Base-by-base conservation (phyloP, 1,284 basidiomycete species). In the Pseudozyma sp. region DNA sequence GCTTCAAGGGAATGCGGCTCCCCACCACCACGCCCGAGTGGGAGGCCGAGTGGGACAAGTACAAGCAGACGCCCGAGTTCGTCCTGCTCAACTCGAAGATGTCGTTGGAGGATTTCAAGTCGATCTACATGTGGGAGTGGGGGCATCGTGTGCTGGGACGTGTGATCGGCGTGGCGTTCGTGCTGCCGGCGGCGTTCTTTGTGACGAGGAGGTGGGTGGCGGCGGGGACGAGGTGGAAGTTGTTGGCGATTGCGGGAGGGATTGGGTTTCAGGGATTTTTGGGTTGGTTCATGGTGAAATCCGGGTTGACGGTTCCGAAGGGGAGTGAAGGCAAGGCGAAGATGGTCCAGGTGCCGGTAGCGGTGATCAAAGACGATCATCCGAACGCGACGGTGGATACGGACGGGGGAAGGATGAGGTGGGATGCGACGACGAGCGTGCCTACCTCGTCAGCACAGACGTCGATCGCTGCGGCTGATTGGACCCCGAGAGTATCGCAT, bases 281-380 rank as follows among this genome's bases (percentile, higher is more conserved):
- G 19, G 97, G 97, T 31, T 99, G 97, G 97, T 97, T 97, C 87
- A 99, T 99, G 97, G 97, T 99, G 68, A 93, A 97, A 84, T 96
- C 94, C 10, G 97, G 97, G 1, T 87, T 99, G 11, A 92, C 64
- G 13, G 68, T 53, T 4, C 80, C 80, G 0, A 51, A 58, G 34
- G 54, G 46, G 13, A 67, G 51, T 39, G 19, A 29, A 4, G 74
- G 51, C 17, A 64, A 42, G 55, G 64, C 34, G 11, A 74, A 57
- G 58, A 66, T 48, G 39, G 67, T 57, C 1, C 13, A 40, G 43
- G 47, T 55, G 13, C 47, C 64, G 13, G 56, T 62, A 13, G 4
- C 43, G n/a, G 43, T 44, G 43, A 44, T 44, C 17, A 44, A 24
- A 24, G 40, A 42, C 16, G 40, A 42, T 42, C 40, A 42, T 42